Conservation (phyloP, 2,329 filamentous ascomycete species). For the Alternaria arbusti region DNA sequence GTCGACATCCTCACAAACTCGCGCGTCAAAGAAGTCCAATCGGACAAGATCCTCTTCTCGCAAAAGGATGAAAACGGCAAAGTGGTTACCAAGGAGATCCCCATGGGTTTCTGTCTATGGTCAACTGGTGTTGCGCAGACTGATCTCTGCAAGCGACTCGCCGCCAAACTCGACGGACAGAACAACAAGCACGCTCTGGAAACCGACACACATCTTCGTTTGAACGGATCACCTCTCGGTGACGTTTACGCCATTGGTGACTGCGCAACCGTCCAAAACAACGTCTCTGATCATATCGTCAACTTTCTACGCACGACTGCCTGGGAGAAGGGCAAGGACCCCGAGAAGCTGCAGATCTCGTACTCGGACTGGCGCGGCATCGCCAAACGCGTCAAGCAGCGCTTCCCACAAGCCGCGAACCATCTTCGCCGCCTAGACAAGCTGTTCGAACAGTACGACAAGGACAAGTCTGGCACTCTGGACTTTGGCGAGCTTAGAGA, state of each 20-base stretch:
- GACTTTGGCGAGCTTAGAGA: constrained; percentile 92
- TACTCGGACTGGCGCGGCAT: constrained; percentile 90
- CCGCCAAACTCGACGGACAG: constrained; percentile 77
- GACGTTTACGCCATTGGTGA: constrained; percentile 98
- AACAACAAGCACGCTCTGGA: constrained; percentile 91
- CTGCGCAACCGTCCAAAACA: constrained; percentile 96
- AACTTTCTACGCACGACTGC: constrained; percentile 87
- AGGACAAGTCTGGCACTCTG: constrained; percentile 88
- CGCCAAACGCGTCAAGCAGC: constrained; percentile 80
- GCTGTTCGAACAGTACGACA: constrained; percentile 91
- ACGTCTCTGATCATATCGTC: constrained; percentile 88
- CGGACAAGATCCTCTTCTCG: constrained; percentile 86
- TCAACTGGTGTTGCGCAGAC: constrained; percentile 93
- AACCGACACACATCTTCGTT: constrained; percentile 89
- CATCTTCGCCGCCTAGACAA: constrained; percentile 90
- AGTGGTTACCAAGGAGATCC: constrained; percentile 86
- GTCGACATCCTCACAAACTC: constrained; percentile 93
- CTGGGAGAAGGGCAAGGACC: constrained; percentile 90
- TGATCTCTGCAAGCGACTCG: constrained; percentile 76
- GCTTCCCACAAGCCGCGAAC: constrained; percentile 87
- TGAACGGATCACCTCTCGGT: constrained; percentile 86
- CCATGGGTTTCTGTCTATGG: constrained; percentile 96
- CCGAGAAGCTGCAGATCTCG: constrained; percentile 82
- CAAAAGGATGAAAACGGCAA: constrained; percentile 78
- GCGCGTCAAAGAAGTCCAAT: constrained; percentile 84